Percentiles rank a stretch among this genome's conserved stretches.
Conservation (phyloP, 768 basidiomycete genomes). For the Tylopilus sp. region DNA sequence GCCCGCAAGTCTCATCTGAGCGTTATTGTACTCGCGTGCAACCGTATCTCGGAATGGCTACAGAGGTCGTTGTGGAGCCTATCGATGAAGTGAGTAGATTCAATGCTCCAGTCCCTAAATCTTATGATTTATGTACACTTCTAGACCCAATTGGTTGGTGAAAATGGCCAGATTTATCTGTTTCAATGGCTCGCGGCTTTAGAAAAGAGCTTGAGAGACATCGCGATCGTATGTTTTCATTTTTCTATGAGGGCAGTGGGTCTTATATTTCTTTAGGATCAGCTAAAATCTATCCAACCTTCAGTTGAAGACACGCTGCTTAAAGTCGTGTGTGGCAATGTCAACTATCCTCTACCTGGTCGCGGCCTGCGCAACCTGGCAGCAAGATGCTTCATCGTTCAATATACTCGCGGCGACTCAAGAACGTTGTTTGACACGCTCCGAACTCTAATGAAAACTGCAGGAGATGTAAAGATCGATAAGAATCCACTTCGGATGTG, state of each 20-base stretch:
- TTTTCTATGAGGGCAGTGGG: not conserved
- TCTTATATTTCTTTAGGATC: slow-evolving; percentile 43
- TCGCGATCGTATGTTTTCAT: slow-evolving; percentile 46
- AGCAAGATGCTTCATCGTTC: slow-evolving; percentile 66
- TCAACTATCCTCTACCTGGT: slow-evolving; percentile 78
- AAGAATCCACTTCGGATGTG: slow-evolving; percentile 68
- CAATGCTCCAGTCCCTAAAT: not conserved
- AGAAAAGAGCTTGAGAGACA: slow-evolving; percentile 53
- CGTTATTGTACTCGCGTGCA: not conserved
- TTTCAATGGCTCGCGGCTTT: slow-evolving; percentile 78
- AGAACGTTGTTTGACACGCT: slow-evolving; percentile 85
- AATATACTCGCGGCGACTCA: slow-evolving; percentile 82
- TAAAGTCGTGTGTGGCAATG: slow-evolving; percentile 61
- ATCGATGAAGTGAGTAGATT: slow-evolving; percentile 30
- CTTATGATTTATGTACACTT: slow-evolving; percentile 10
- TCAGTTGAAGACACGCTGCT: slow-evolving; percentile 61
- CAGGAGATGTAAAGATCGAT: slow-evolving; percentile 69
- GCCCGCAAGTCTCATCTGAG: not conserved
- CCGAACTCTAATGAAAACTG: slow-evolving; percentile 70
- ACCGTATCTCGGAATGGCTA: slow-evolving; percentile 23
- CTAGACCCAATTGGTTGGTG: slow-evolving; percentile 65
- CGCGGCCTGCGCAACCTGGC: slow-evolving; percentile 79
- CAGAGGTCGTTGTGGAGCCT: slow-evolving; percentile 25
- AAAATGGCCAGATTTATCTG: slow-evolving; percentile 78
- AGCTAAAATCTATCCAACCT: slow-evolving; percentile 61